Conservation (phyloP, 2,329 filamentous ascomycete genomes). For the Dryadomyces quercus-mongolicae region DNA sequence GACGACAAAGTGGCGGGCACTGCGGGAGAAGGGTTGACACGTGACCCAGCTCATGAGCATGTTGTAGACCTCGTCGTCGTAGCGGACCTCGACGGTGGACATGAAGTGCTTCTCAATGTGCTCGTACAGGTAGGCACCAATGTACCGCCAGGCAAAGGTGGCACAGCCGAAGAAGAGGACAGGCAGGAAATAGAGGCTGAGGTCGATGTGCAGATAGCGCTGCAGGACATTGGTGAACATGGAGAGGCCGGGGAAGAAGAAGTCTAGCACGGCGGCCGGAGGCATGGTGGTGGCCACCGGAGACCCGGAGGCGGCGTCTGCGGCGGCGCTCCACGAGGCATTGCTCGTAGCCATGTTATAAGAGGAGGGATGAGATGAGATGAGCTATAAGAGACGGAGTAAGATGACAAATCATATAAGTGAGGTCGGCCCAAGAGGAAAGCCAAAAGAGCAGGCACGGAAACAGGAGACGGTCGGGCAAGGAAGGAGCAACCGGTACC, state of each 20-base stretch:
- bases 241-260: constrained; percentile 54
- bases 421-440: too few relatives aligned
- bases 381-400: too few relatives aligned
- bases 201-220: constrained; percentile 47
- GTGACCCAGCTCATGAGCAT: constrained; percentile 61
- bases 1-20: constrained; percentile 50
- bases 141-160: constrained; percentile 40
- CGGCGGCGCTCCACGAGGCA: background rate
- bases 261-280: constrained; percentile 36
- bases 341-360: background rate
- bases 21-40: constrained; percentile 45
- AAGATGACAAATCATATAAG: too few relatives aligned
- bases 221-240: constrained; percentile 39
- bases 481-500: too few relatives aligned
- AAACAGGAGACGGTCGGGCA: too few relatives aligned
- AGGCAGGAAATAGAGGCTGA: constrained; percentile 49
- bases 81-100: constrained; percentile 52
- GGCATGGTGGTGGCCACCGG: background rate
- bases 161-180: constrained; percentile 37
- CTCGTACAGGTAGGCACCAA: constrained; percentile 33
- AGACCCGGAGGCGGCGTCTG: background rate
- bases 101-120: constrained; percentile 44
- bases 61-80: constrained; percentile 62
- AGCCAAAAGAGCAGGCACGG: too few relatives aligned
- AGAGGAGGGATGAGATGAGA: too few relatives aligned